Percentiles rank a stretch among this genome's conserved stretches.
These are phyloP conservation scores for Salicornia ramosissima DNA, from an alignment of 148 eudicot genomes.

Conservation along the genomic window DNA sequence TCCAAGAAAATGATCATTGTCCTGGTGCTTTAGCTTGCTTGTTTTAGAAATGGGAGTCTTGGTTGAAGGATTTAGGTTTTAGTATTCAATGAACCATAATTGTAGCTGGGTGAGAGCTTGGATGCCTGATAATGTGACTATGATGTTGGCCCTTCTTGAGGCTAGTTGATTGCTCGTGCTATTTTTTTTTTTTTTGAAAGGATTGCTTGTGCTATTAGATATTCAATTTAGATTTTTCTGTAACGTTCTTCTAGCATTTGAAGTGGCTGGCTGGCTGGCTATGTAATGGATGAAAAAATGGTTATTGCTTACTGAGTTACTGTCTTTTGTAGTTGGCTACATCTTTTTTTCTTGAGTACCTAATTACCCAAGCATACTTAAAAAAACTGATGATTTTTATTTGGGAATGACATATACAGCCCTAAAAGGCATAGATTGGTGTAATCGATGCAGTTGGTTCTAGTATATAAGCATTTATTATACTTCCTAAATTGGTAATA, in stretches of 20 bases:
- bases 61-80: background rate
- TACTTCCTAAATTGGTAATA: no score
- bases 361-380: no score
- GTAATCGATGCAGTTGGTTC: no score
- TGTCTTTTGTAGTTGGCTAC: background rate
- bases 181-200: no score
- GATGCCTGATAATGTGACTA: background rate
- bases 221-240: background rate
- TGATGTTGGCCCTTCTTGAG: background rate
- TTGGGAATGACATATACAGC: no score
- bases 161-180: background rate
- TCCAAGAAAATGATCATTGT: background rate
- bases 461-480: no score
- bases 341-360: background rate
- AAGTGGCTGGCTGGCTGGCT: background rate
- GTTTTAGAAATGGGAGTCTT: background rate
- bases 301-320: background rate
- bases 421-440: no score
- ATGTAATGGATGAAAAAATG: background rate
- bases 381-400: no score
- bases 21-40: background rate
- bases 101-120: background rate
- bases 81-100: background rate
- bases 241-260: background rate
- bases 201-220: no score